Evolutionary conservation across 345 rosid species (phyloP).

Genomic region (Corchorus capsularis): DNA sequence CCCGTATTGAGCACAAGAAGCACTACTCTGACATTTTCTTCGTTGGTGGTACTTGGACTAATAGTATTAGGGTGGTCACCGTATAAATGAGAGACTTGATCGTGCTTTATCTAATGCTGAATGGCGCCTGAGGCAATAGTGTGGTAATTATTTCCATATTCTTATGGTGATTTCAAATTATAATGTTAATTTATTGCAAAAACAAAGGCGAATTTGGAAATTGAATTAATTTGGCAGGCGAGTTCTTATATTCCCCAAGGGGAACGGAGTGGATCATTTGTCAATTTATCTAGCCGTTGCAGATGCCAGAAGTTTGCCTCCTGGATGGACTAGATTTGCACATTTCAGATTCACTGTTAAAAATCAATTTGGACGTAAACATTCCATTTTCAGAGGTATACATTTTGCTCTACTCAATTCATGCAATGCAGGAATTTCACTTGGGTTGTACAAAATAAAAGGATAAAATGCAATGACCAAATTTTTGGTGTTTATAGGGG

Average conservation of each 20-base stretch:
- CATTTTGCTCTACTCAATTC: too few species aligned
- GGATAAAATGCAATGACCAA: too few species aligned
- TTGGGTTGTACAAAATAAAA: too few species aligned
- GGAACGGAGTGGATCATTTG: slow-evolving; percentile 86
- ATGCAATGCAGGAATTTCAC: too few species aligned
- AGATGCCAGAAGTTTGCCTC: slow-evolving; percentile 59
- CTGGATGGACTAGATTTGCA: slow-evolving; percentile 89
- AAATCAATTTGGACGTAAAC: slow-evolving; percentile 59
- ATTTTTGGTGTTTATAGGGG: too few species aligned
- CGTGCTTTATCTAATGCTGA: too few species aligned
- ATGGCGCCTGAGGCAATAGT: too few species aligned
- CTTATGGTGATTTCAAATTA: too few species aligned
- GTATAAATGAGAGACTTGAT: too few species aligned
- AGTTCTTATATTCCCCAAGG: slow-evolving; percentile 73
- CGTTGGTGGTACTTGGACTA: too few species aligned
- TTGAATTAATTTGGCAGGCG: slow-evolving; percentile 45
- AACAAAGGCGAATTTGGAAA: neutral
- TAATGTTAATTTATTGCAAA: neutral
- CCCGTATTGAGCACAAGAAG: slow-evolving; percentile 22
- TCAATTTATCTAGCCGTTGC: slow-evolving; percentile 92
- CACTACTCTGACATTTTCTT: slow-evolving; percentile 67
- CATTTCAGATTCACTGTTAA: slow-evolving; percentile 75
- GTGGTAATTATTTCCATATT: neutral
- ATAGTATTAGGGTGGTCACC: too few species aligned
- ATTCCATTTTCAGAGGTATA: slow-evolving; percentile 73